Evolutionary conservation across 2,329 filamentous ascomycete genomes (phyloP).

Genomic region (Daldinia eschscholtzii): DNA sequence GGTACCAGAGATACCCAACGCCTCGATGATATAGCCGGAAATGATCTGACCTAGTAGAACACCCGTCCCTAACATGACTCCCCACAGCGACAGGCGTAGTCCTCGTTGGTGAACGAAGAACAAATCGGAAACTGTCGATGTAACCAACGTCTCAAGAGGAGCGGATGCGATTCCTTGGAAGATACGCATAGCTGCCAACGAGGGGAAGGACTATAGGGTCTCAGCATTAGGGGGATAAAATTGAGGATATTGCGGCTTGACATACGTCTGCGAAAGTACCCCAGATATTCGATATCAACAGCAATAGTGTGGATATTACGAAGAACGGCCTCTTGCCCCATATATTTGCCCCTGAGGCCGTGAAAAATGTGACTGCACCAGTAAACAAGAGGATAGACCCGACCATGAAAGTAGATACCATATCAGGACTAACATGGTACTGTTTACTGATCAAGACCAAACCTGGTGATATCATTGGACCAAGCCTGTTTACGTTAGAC

Average conservation of each 20-base stretch:
- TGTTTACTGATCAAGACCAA: slow-evolving; percentile 42
- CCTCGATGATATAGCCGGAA: slow-evolving; percentile 55
- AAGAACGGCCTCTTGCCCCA: slow-evolving; percentile 48
- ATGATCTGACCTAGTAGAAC: slow-evolving; percentile 56
- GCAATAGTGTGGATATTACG: slow-evolving; percentile 44
- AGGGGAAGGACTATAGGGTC: slow-evolving; percentile 40
- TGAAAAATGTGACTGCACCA: slow-evolving; percentile 43
- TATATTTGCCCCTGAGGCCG: slow-evolving; percentile 45
- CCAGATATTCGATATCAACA: slow-evolving; percentile 45
- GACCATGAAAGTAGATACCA: slow-evolving; percentile 44
- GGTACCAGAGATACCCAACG: slow-evolving; percentile 53
- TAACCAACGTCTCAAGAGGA: slow-evolving; percentile 45
- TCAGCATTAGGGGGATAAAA: slow-evolving; percentile 12
- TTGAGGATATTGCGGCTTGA: background rate
- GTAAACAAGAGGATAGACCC: slow-evolving; percentile 46
- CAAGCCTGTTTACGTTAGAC: slow-evolving; percentile 37
- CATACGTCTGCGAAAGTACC: slow-evolving; percentile 46
- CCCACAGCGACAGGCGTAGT: slow-evolving; percentile 44
- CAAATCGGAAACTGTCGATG: slow-evolving; percentile 46
- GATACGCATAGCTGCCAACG: slow-evolving; percentile 46
- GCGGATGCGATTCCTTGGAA: slow-evolving; percentile 47
- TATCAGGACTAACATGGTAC: slow-evolving; percentile 39
- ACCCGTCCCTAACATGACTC: slow-evolving; percentile 43
- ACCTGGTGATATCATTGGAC: slow-evolving; percentile 46
- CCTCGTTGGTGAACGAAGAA: slow-evolving; percentile 47